Evolutionary conservation across 1,284 basidiomycete species (phyloP), one percentile per base, ranked within the genome.

Genomic region (Puccinia hordei): DNA sequence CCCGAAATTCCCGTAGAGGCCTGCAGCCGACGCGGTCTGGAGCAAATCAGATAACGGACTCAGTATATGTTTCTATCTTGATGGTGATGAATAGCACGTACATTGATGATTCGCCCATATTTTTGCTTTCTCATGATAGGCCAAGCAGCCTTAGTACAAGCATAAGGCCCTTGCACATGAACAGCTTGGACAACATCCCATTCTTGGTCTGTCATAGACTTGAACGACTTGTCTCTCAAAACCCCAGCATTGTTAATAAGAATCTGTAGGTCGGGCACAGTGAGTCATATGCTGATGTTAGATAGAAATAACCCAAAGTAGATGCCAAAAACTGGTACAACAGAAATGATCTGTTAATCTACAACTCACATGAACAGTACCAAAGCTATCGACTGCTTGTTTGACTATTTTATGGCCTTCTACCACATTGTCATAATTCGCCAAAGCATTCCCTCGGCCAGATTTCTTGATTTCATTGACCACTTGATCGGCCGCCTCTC

Each of bases 131-230:
- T 90, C 89, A 99, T 97, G 85, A 93, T 87, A 2, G 95, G 94
- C 97, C 96, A 99, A 46, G 91, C 94, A 63, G 97, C 96, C 86
- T 95, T 96, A 61, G 93, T 92, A 86, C 94, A 97, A n/a, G 94
- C 88, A 87, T 91, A 99, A 0, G 96, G 91, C 74, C 95, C 96
- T 87, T 95, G 97, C 82, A 99, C 88, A 86, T 99, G 97, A 27
- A 99, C 95, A 30, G 92, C 90, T 76, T 90, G 89, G 82, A 98
- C 89, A 82, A 92, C 90, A 84, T 96, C 94, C 84, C 85, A 87
- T 81, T 87, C 86, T 82, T 86, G 84, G 83, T 87, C 86, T 30
- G 84, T 82, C 86, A 87, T 86, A 35, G 84, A 84, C 83, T 85
- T 86, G 85, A 87, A 88, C 44, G 88, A 86, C 84, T 88, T 88